Evolutionary conservation across 1,139 yeast genomes (phyloP), one percentile per base, ranked within the genome.

Genomic region (Yamadazyma atlantica): DNA sequence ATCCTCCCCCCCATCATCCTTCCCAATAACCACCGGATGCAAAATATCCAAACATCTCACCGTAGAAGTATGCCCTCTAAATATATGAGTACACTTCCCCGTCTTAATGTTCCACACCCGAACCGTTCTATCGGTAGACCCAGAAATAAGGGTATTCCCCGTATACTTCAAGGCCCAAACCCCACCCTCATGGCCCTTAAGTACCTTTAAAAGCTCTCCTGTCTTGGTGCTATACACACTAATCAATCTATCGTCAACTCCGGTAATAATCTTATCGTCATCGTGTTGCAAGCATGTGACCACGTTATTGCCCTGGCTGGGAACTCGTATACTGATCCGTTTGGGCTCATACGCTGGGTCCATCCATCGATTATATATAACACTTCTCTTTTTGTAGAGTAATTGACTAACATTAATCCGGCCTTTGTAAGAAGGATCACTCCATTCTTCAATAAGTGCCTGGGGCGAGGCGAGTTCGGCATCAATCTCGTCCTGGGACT

Each of bases 161-260:
- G 78, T 78, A 57, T 89, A 90, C 59, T 92, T 89, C 56, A 92
- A 69, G 1, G 98, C 97, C 99, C 99, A 92, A 8, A 94, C 98
- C 19, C 98, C 98, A 34, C 97, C 97, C 42, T 86, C 95, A 55
- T 92, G 98, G 10, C 97, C 97, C 38, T 75, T 72, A 36, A 92
- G 69, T 2, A 85, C 83, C 35, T 79, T 71, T n/a, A 84, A 53
- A 33, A 83, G 67, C 33, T 68, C 67, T 4, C 97, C 97, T 0
- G 87, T 81, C 26, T 72, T 66, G 3, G 96, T 81, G 48, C 85
- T 83, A 58, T 88, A 89, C 8, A 94, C 82, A 44, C 87, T 81
- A 44, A 92, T 87, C 51, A 81, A 77, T 48, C 79, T 79, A 50
- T 88, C 96, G 53, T 90, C 97, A 1, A 95, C 90, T 24, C 97